phyloP scores from a whole-genome alignment of 768 basidiomycete species.

The Hirschioporus abietinus region DNA sequence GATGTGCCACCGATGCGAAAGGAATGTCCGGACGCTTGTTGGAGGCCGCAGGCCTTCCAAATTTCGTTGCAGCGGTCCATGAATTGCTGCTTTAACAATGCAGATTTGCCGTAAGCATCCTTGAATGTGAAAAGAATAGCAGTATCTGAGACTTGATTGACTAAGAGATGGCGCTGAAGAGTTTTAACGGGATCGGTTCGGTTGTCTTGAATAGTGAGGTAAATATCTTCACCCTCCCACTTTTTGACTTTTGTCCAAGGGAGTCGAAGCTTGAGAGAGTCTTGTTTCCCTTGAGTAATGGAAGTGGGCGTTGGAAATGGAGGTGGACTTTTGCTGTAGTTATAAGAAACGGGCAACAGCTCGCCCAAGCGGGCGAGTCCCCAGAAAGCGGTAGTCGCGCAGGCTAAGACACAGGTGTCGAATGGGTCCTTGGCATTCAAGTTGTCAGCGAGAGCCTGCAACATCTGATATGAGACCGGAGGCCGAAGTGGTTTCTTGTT shows the following conservation, averaged over 20 bases:
- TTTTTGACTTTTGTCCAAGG: too few relatives aligned
- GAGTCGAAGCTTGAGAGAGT: neutral
- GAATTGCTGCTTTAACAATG: conserved; percentile 17
- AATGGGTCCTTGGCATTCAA: conserved; percentile 16
- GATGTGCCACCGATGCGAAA: conserved; percentile 35
- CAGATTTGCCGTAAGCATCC: conserved; percentile 13
- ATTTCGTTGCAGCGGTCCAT: conserved; percentile 24
- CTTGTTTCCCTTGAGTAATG: neutral
- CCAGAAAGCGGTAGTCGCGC: conserved; percentile 26
- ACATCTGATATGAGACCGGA: conserved; percentile 21
- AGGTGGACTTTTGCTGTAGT: neutral
- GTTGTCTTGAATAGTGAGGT: neutral
- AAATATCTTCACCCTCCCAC: neutral
- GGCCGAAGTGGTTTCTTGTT: conserved; percentile 14
- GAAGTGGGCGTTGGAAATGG: neutral
- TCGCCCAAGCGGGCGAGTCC: conserved; percentile 29
- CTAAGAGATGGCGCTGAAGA: neutral
- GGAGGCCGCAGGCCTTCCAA: conserved; percentile 14
- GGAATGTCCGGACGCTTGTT: conserved; percentile 22
- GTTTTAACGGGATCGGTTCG: conserved; percentile 19
- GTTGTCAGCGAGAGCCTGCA: conserved; percentile 11
- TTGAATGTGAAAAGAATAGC: conserved; percentile 7
- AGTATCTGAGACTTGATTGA: neutral
- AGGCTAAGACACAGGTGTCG: conserved; percentile 21
- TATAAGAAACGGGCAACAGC: conserved; percentile 15